Conservation (phyloP, 108 stramenopile genomes). For the Schizochytrium sp. region DNA sequence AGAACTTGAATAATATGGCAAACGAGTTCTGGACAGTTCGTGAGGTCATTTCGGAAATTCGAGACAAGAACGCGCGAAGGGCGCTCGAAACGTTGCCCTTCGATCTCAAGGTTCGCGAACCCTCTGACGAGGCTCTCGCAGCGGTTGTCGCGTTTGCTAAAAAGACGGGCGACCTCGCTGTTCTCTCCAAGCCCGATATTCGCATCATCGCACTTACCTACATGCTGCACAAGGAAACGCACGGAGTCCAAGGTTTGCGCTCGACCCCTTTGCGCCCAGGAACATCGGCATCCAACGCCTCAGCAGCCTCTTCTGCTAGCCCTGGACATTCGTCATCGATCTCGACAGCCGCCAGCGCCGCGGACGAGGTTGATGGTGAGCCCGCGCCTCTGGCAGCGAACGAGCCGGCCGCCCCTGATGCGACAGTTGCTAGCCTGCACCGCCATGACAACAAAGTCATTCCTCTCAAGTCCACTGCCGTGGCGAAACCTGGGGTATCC, state of each 20-base stretch:
- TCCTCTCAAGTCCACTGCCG: background rate
- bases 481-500: background rate
- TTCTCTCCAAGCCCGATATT: constrained; percentile 70
- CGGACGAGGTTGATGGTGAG: background rate
- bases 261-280: background rate
- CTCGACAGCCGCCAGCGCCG: background rate
- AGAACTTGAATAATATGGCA: background rate
- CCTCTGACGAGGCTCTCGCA: constrained; percentile 45
- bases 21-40: constrained; percentile 5
- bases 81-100: constrained; percentile 38
- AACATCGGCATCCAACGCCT: background rate
- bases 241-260: constrained; percentile 12
- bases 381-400: background rate
- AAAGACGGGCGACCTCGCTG: constrained; percentile 82
- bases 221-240: constrained; percentile 62
- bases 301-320: background rate
- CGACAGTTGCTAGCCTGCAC: background rate
- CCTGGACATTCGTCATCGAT: background rate
- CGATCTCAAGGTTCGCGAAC: constrained; percentile 37
- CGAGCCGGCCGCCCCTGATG: background rate
- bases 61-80: constrained; percentile 16
- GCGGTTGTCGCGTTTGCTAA: constrained; percentile 68
- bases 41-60: constrained; percentile 28
- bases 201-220: constrained; percentile 79
- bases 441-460: background rate